Evolutionary conservation across 2,329 filamentous ascomycete genomes (phyloP).

Genomic region (Claviceps capensis): DNA sequence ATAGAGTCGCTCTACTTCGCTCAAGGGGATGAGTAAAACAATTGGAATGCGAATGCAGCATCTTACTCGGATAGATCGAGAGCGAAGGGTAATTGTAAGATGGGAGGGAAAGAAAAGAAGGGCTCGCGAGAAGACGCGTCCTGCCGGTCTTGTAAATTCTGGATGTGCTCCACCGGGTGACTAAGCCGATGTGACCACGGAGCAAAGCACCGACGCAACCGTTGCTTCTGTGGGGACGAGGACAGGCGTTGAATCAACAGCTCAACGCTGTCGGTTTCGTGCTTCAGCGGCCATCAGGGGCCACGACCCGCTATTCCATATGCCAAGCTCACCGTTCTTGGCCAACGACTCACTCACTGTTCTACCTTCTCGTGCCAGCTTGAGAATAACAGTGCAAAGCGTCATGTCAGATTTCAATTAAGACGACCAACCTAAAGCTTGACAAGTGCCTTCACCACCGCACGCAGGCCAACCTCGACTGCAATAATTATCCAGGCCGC

Average conservation of each 20-base stretch:
- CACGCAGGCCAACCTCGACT: constrained; percentile 8
- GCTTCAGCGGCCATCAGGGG: background rate
- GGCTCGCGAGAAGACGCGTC: background rate
- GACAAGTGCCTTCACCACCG: constrained; percentile 6
- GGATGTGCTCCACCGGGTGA: background rate
- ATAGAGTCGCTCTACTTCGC: constrained; percentile 37
- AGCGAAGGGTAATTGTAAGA: constrained; percentile 34
- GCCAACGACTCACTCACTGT: background rate
- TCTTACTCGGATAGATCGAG: constrained; percentile 21
- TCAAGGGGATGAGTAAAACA: constrained; percentile 28
- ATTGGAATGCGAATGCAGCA: constrained; percentile 14
- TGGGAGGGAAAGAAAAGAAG: constrained; percentile 23
- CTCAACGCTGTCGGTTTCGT: background rate
- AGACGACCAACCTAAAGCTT: constrained; percentile 1
- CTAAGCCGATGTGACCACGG: background rate
- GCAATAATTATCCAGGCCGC: background rate
- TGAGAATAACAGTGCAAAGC: background rate
- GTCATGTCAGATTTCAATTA: constrained; percentile 1
- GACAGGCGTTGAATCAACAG: no score
- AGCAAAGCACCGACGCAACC: background rate
- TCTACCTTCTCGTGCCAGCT: background rate
- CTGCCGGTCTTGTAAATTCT: background rate
- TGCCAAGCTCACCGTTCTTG: constrained; percentile 1
- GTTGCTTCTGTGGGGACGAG: no score
- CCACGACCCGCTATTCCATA: constrained; percentile 2